Evolutionary conservation across 495 filamentous ascomycete species (phyloP).

Genomic region (Oleoguttula mirabilis): DNA sequence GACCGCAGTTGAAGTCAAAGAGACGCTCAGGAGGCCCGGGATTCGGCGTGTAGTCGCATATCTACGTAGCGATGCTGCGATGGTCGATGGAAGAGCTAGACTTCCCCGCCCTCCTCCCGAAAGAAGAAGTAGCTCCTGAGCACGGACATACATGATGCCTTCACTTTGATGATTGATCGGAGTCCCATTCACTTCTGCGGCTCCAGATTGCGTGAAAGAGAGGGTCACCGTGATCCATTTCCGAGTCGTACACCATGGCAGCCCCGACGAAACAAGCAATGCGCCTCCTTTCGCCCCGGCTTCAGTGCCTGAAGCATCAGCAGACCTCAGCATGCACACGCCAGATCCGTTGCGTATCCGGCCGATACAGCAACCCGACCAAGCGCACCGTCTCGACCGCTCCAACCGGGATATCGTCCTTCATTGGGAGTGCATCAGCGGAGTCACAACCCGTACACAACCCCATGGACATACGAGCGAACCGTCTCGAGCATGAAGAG

Average conservation of each 20-base stretch:
- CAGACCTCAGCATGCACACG: slow-evolving; percentile 2
- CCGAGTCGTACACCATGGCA: slow-evolving; percentile 16
- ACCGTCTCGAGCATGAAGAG: slow-evolving; percentile 3
- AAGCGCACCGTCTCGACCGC: slow-evolving; percentile 11
- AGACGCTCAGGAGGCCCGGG: too few species aligned
- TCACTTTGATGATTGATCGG: too few species aligned
- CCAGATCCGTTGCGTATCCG: slow-evolving; percentile 11
- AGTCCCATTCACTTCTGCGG: too few species aligned
- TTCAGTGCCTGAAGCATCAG: slow-evolving; percentile 7
- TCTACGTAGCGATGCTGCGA: too few species aligned
- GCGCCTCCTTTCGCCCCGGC: slow-evolving; percentile 16
- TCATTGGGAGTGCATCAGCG: slow-evolving; percentile 1
- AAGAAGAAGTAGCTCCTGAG: too few species aligned
- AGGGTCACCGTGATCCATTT: too few species aligned
- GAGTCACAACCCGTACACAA: not conserved
- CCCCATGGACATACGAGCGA: slow-evolving; percentile 3
- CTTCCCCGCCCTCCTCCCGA: too few species aligned
- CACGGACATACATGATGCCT: too few species aligned
- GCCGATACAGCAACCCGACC: slow-evolving; percentile 16
- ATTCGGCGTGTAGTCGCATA: too few species aligned
- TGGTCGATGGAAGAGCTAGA: too few species aligned
- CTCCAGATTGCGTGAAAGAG: too few species aligned
- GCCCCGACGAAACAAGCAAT: slow-evolving; percentile 11
- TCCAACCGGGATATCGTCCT: not conserved
- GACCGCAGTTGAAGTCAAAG: too few species aligned